Evolutionary conservation across 306 rosid genomes (phyloP), one percentile per base, ranked within the genome.

Genomic region (Ceratonia siliqua): DNA sequence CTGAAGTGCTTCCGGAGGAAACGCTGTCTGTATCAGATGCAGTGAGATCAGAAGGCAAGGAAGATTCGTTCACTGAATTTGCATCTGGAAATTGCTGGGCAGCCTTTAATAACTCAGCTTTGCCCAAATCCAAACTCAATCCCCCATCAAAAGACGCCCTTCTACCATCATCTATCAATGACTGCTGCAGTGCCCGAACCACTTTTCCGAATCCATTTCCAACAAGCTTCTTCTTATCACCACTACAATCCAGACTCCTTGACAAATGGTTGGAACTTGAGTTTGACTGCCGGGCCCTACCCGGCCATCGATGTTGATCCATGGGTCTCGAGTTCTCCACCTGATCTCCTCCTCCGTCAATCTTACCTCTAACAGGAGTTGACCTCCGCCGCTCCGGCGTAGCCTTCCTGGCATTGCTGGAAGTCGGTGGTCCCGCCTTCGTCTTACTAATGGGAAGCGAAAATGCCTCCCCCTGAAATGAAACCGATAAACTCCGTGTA

Each of bases 221-320:
- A 77, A 36, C 67, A 70, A 73, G 85, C 82, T 69, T 84, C 77
- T 77, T 87, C 65, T 58, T 83, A 62, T 36, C 79, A 54, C 28
- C 66, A 18, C 82, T 22, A 32, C 73, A 85, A 74, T 85, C 86
- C 38, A 85, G 17, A 70, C 94, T 89, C 80, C 82, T 82, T 8
- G 87, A 78, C 77, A 85, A 58, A 6, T 77, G 74, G 50, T 79
- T 71, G 2, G 76, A 33, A 50, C 72, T 36, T 12, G 72, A 73
- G 72, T 41, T 70, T 20, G 43, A 27, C 20, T 81, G 87, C 41
- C 98, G 79, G 59, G 82, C 70, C 78, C 94, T 61, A 4, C 81
- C 99, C 22, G 99, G 99, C 98, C 99, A 90, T 39, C 99, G 87
- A 73, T 94, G 95, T 74, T 92, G 99, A 70, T 91, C 98, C 58